Evolutionary conservation across 176 grass and related monocot species (phyloP).

Genomic region (Triticum timopheevii): DNA sequence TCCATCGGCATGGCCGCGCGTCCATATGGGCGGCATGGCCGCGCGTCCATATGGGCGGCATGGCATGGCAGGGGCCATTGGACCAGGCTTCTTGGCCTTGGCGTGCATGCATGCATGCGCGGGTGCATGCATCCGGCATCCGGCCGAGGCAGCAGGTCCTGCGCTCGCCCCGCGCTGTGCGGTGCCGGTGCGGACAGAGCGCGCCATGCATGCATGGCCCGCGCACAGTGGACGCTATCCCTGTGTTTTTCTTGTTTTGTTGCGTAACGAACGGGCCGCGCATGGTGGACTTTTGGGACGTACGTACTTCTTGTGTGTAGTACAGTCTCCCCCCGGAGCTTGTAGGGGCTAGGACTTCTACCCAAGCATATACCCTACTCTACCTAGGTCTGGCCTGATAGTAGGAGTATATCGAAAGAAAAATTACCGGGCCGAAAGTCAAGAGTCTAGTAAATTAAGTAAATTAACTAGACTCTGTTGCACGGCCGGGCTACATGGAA

Average conservation of each 20-base stretch:
- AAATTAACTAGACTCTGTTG: not conserved
- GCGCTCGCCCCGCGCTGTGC: not conserved
- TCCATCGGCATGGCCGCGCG: not conserved
- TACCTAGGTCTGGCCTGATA: not conserved
- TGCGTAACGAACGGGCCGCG: not conserved
- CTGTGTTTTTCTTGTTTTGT: not conserved
- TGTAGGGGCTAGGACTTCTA: not conserved
- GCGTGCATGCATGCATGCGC: not conserved
- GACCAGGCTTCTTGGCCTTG: not conserved
- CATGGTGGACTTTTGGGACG: not conserved
- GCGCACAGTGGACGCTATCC: not conserved
- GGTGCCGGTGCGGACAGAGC: not conserved
- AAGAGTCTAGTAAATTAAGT: not conserved
- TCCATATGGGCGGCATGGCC: not conserved
- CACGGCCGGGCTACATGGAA: not conserved
- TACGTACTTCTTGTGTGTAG: not conserved
- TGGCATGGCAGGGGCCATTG: not conserved
- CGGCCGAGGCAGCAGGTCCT: not conserved
- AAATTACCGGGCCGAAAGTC: slow-evolving; percentile 5
- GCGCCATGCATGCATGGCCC: not conserved
- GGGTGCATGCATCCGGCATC: not conserved
- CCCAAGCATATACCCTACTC: not conserved
- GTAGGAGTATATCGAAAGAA: not conserved
- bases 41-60: not conserved
- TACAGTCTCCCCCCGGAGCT: too few relatives aligned